Base-by-base conservation (phyloP, 1,284 basidiomycete genomes). In the Trametes polyzona region DNA sequence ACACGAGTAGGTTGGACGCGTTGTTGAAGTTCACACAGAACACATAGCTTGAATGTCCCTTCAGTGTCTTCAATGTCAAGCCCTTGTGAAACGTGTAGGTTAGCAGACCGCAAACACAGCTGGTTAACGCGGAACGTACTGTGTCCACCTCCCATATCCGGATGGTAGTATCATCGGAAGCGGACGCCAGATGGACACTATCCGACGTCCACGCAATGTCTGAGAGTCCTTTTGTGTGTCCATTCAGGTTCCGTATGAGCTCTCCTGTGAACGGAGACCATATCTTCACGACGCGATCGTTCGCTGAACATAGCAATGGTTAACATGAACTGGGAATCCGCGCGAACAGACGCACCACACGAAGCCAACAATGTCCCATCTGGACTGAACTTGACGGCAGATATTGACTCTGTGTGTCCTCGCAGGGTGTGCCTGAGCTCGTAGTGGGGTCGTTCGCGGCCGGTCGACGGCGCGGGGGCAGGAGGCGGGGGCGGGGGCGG, bases 21-120 rank as follows among this genome's bases (percentile, higher is more conserved):
- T 87, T 86, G 69, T 95, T 95, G 73, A 93, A 98, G 63, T 95
- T 93, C 9, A 97, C 79, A 67, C 93, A 95, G 63, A 98, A 93
- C 0, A 98, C 93, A 69, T 87, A 93, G 63, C 89, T 94, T 1
- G 92, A 84, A 68, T 99, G 96, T 0, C 92, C 93, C 59, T 82
- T 83, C 9, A 96, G 76, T 4, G 78, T 76, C 67, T 88, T 89
- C 26, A 80, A 80, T 0, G 84, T 84, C 43, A 86, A 64, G 8
- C 89, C 90, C 90, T 93, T n/a, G n/a, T n/a, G n/a, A 52, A n/a
- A 60, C 44, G 37, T 6, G 52, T 27, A 9, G n/a, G 29, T 55
- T 49, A 50, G 57, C 24, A 36, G n/a, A n/a, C n/a, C n/a, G n/a
- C n/a, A n/a, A 29, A 47, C 4, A 33, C 2, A 24, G 12, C 19